Conservation (phyloP, 2,329 filamentous ascomycete genomes). For the Colletotrichum nymphaeae region DNA sequence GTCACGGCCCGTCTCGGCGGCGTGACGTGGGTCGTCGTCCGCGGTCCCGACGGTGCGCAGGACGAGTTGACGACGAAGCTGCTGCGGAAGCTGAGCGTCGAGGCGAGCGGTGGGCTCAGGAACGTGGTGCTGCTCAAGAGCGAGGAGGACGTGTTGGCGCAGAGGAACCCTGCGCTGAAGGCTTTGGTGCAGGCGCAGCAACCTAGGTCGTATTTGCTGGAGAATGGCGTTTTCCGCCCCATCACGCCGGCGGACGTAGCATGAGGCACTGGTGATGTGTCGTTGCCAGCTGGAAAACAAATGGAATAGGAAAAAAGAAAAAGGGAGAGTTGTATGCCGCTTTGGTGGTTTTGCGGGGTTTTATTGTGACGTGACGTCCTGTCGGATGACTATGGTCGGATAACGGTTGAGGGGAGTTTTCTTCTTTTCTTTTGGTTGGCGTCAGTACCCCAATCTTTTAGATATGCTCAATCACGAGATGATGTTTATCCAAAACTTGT, state of each 20-base stretch:
- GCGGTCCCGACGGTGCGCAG: slow-evolving; percentile 16
- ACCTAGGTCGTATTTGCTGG: slow-evolving; percentile 38
- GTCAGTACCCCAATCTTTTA: not conserved
- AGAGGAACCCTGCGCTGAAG: slow-evolving; percentile 39
- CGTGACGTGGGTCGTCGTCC: slow-evolving; percentile 49
- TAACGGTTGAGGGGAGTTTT: not conserved
- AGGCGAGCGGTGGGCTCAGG: slow-evolving; percentile 44
- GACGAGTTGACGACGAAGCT: slow-evolving; percentile 29
- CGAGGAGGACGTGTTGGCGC: slow-evolving; percentile 37
- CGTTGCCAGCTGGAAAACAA: not conserved
- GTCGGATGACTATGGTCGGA: not conserved
- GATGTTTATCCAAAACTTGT: not conserved
- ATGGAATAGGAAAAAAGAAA: not conserved
- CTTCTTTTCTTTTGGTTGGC: not conserved
- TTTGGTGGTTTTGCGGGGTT: not conserved
- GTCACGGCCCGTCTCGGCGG: slow-evolving; percentile 80
- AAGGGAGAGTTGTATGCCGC: not conserved
- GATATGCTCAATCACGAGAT: not conserved
- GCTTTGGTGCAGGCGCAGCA: slow-evolving; percentile 30
- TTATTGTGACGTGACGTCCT: not conserved
- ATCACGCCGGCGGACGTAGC: slow-evolving; percentile 36
- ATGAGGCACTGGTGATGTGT: not conserved
- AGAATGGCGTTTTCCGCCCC: slow-evolving; percentile 37
- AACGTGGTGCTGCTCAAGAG: slow-evolving; percentile 39
- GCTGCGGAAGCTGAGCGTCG: slow-evolving; percentile 37